Conservation (phyloP, 257 asterid genomes). For the Capsicum pubescens region DNA sequence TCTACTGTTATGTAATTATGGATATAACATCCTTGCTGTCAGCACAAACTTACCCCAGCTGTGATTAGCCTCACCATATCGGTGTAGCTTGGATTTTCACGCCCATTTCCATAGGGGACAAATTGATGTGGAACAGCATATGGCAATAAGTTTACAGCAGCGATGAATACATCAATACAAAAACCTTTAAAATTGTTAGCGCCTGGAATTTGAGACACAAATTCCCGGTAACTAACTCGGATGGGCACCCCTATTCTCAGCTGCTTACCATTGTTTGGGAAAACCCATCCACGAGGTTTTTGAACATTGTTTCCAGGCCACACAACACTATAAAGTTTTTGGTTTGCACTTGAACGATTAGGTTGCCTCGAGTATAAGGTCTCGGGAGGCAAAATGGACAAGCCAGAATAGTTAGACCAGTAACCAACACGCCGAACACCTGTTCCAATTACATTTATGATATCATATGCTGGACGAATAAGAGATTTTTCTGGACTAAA, state of each 20-base stretch:
- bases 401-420: slow-evolving; percentile 86
- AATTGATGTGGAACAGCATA: slow-evolving; percentile 89
- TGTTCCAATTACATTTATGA: slow-evolving; percentile 77
- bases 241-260: slow-evolving; percentile 85
- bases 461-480: slow-evolving; percentile 72
- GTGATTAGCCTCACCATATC: slow-evolving; percentile 66
- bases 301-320: slow-evolving; percentile 86
- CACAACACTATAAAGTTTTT: slow-evolving; percentile 59
- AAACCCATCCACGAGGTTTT: slow-evolving; percentile 98
- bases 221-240: slow-evolving; percentile 73
- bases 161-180: slow-evolving; percentile 83
- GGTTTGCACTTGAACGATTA: slow-evolving; percentile 60
- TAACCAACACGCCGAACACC: slow-evolving; percentile 79
- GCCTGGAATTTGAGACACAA: slow-evolving; percentile 73
- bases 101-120: slow-evolving; percentile 81
- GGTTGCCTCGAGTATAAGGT: slow-evolving; percentile 48
- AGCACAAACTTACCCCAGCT: slow-evolving; percentile 69
- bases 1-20: neutral
- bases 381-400: slow-evolving; percentile 75
- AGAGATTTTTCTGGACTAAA: slow-evolving; percentile 63
- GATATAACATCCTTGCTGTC: slow-evolving; percentile 9
- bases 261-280: slow-evolving; percentile 79
- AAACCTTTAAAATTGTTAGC: slow-evolving; percentile 74
- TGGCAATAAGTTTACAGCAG: slow-evolving; percentile 84
- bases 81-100: slow-evolving; percentile 66